These are phyloP conservation scores for Scopulariopsis brevicaulis DNA, from an alignment of 2,329 filamentous ascomycete genomes.

Conservation along the genomic window DNA sequence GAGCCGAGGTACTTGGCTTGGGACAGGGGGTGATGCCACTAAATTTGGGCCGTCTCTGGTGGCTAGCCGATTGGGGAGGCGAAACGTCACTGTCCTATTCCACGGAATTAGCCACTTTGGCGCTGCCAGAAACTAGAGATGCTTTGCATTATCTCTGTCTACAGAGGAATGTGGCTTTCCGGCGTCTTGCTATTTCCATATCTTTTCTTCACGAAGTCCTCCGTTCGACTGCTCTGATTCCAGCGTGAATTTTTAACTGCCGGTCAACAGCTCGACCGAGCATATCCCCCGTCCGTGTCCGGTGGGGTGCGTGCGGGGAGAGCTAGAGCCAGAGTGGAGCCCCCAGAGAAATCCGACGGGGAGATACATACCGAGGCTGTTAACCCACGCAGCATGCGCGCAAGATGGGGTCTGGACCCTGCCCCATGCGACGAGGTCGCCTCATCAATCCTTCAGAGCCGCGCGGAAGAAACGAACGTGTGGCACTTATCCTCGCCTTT, in stretches of 20 bases:
- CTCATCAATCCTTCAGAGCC: no score
- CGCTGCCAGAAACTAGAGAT: not conserved
- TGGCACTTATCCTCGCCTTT: not conserved
- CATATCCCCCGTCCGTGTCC: no score
- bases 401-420: no score
- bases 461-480: not conserved
- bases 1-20: constrained; percentile 6
- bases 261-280: no score
- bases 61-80: constrained; percentile 1
- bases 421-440: no score
- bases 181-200: not conserved
- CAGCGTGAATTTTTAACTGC: not conserved
- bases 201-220: not conserved
- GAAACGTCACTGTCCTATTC: not conserved
- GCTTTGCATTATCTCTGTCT: no score
- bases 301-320: no score
- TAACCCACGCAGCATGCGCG: no score
- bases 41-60: not conserved
- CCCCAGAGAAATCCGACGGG: no score
- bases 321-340: no score
- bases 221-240: not conserved
- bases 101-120: not conserved
- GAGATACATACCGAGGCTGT: no score
- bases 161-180: not conserved
- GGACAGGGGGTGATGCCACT: constrained; percentile 4